Evolutionary conservation across 345 rosid genomes (phyloP).

Genomic region (Acer campestre): DNA sequence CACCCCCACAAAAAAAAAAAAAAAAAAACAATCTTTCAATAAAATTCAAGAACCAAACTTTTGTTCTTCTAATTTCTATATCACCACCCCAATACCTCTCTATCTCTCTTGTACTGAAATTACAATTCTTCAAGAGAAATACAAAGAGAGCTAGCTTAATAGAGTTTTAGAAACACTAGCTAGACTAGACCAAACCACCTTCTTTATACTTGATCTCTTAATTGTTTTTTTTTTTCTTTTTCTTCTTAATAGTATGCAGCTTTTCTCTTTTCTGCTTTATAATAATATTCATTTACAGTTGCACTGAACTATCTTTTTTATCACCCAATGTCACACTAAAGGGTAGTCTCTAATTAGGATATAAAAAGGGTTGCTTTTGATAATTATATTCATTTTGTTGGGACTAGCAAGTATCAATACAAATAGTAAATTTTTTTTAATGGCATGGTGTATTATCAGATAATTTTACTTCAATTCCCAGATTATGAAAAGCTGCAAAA

Average conservation of each 20-base stretch:
- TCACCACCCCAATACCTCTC: constrained; percentile 21
- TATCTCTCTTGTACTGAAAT: constrained; percentile 16
- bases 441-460: constrained; percentile 36
- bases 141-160: constrained; percentile 14
- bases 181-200: constrained; percentile 33
- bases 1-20: constrained; percentile 30
- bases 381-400: constrained; percentile 30
- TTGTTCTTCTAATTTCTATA: constrained; percentile 6
- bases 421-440: constrained; percentile 27
- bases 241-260: constrained; percentile 18
- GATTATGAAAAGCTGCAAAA: constrained; percentile 54
- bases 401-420: constrained; percentile 31
- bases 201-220: constrained; percentile 44
- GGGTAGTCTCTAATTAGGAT: constrained; percentile 14
- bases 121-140: not conserved
- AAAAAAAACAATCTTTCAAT: too few relatives aligned
- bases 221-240: constrained; percentile 8
- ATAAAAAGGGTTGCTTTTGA: constrained; percentile 27
- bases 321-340: constrained; percentile 31
- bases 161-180: constrained; percentile 40
- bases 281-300: constrained; percentile 27
- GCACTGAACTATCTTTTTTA: constrained; percentile 37
- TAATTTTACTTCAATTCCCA: constrained; percentile 18
- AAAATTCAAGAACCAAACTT: constrained; percentile 2
- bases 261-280: constrained; percentile 25